These are phyloP conservation scores for Pseudocercospora pini-densiflorae DNA, from an alignment of 2,329 filamentous ascomycete genomes.

Conservation along the genomic window DNA sequence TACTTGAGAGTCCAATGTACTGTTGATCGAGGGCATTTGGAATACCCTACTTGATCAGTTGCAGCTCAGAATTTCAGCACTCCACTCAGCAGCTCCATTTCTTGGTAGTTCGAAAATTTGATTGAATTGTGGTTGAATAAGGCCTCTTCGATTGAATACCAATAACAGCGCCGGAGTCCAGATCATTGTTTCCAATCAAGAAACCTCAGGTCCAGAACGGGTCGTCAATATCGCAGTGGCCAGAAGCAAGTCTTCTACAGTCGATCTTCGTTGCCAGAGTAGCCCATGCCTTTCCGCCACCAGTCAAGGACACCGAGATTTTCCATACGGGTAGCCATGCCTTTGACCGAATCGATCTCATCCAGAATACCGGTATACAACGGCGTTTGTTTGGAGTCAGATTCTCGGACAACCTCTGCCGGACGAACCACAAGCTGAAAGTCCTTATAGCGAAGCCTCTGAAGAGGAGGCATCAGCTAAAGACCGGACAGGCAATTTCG, in stretches of 20 bases:
- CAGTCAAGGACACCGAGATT: constrained; percentile 62
- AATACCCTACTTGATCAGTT: neutral
- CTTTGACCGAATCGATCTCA: constrained; percentile 67
- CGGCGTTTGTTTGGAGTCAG: constrained; percentile 4
- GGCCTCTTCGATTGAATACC: too few relatives aligned
- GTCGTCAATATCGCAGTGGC: neutral
- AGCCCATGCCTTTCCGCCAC: constrained; percentile 74
- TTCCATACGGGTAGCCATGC: constrained; percentile 67
- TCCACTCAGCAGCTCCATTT: neutral
- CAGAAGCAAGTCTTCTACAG: constrained; percentile 15
- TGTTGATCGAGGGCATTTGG: neutral
- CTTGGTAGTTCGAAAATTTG: neutral
- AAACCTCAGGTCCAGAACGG: neutral
- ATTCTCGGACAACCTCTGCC: constrained; percentile 40
- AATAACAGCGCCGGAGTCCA: too few relatives aligned
- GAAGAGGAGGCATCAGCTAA: neutral
- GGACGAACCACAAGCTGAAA: constrained; percentile 67
- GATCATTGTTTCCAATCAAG: neutral
- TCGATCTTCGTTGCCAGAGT: constrained; percentile 29
- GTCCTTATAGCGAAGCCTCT: constrained; percentile 70
- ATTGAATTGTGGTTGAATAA: neutral
- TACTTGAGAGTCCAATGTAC: neutral
- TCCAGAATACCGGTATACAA: constrained; percentile 49
- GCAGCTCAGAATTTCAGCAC: too few relatives aligned
- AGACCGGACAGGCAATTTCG: neutral